Evolutionary conservation across 768 basidiomycete species (phyloP).

Genomic region (Termitomyces eurrhizus): DNA sequence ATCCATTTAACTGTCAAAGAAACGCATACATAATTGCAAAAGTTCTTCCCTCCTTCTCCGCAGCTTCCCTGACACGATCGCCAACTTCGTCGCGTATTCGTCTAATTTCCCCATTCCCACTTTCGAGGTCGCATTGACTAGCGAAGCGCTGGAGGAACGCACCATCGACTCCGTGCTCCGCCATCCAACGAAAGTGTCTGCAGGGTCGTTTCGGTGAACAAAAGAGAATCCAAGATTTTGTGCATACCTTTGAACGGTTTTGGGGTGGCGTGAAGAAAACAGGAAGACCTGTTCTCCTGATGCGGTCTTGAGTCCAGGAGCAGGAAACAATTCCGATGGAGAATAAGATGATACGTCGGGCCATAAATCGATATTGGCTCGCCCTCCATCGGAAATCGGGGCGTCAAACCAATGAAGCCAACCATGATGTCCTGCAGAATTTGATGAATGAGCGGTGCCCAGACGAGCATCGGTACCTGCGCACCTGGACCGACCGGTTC

Average conservation of each 20-base stretch:
- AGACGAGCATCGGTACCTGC: not conserved
- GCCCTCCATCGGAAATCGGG: constrained; percentile 67
- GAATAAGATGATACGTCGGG: constrained; percentile 73
- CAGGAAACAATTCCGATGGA: constrained; percentile 64
- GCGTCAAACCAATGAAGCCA: constrained; percentile 83
- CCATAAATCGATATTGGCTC: constrained; percentile 74
- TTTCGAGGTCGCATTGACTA: constrained; percentile 58
- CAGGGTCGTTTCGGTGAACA: constrained; percentile 1
- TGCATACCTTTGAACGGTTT: constrained; percentile 60
- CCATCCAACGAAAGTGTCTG: constrained; percentile 84
- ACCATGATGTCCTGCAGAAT: constrained; percentile 60
- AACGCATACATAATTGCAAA: constrained; percentile 76
- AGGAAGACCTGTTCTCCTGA: constrained; percentile 60
- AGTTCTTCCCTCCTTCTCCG: constrained; percentile 76
- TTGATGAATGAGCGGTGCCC: not conserved
- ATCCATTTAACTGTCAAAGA: constrained; percentile 1
- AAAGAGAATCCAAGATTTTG: not conserved
- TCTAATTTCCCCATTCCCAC: constrained; percentile 52
- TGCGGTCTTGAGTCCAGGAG: constrained; percentile 58
- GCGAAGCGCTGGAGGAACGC: constrained; percentile 80
- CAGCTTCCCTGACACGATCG: constrained; percentile 67
- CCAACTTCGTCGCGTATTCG: constrained; percentile 69
- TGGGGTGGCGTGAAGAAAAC: constrained; percentile 75
- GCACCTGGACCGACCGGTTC: constrained; percentile 59
- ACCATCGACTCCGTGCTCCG: constrained; percentile 73